phyloP scores from a whole-genome alignment of 768 basidiomycete species.

The Mycena indigotica region DNA sequence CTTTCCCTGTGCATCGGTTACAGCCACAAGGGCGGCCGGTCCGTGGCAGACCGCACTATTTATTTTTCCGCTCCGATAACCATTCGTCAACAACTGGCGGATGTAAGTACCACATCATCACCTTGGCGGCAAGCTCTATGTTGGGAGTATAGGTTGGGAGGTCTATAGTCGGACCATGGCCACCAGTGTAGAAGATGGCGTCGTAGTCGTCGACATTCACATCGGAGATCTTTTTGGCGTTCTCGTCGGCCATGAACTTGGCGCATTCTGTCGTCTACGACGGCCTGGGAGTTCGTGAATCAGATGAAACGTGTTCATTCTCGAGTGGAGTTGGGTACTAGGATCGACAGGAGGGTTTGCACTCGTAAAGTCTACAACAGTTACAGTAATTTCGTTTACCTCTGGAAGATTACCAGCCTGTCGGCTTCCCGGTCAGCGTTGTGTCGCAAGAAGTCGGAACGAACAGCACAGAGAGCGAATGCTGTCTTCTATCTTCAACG shows the following conservation, averaged over 20 bases:
- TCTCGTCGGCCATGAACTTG: constrained; percentile 44
- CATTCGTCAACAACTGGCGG: constrained; percentile 17
- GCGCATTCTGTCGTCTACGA: no score
- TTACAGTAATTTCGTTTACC: no score
- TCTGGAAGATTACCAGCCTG: no score
- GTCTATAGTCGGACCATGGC: constrained; percentile 8
- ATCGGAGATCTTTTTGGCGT: constrained; percentile 46
- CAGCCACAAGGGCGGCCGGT: constrained; percentile 32
- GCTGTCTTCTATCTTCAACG: no score
- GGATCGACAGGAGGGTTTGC: no score
- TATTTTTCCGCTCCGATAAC: constrained; percentile 41
- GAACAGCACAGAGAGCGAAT: no score
- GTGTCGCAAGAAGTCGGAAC: no score
- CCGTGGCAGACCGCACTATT: constrained; percentile 60
- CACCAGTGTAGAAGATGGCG: constrained; percentile 41
- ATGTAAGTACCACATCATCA: background rate
- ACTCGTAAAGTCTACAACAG: no score
- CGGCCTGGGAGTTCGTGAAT: no score
- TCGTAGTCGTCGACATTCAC: constrained; percentile 48
- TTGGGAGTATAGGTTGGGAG: constrained; percentile 24
- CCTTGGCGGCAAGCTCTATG: constrained; percentile 43
- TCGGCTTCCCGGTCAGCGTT: no score
- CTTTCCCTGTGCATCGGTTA: background rate
- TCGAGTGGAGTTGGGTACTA: no score
- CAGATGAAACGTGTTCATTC: no score